A percentile compares a stretch with the other conserved stretches of the same genome.
Evolutionary conservation across 169 alveolate genomes (phyloP).

Genomic region (Eimeria maxima): DNA sequence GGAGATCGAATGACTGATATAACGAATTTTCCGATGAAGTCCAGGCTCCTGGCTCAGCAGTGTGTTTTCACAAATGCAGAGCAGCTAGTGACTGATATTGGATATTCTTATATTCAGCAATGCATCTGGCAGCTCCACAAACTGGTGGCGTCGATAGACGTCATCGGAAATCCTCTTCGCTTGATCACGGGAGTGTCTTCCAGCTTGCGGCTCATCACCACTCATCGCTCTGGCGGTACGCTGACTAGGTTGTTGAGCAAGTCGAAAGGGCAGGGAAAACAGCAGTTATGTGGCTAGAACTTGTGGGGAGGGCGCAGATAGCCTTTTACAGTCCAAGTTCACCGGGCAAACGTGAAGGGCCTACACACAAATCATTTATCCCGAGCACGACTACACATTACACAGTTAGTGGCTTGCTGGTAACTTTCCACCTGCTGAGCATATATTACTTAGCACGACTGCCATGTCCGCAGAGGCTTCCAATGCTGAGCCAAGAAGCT

Average conservation of each 20-base stretch:
- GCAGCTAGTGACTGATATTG: constrained; percentile 52
- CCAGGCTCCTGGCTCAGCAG: constrained; percentile 75
- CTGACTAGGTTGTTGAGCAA: neutral
- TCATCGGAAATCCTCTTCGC: constrained; percentile 81
- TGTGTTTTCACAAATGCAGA: constrained; percentile 71
- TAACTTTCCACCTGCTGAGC: neutral
- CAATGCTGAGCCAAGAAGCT: neutral
- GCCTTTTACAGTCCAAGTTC: neutral
- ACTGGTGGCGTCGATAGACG: constrained; percentile 80
- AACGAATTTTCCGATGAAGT: constrained; percentile 72
- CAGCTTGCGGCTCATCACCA: constrained; percentile 52
- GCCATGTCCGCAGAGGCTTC: constrained; percentile 51
- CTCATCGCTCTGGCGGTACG: constrained; percentile 51
- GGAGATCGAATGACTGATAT: constrained; percentile 79
- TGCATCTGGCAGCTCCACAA: constrained; percentile 80
- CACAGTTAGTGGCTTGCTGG: neutral
- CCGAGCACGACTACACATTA: neutral
- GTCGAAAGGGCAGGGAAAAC: neutral
- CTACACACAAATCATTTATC: neutral
- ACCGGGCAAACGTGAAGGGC: neutral
- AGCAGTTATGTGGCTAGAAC: neutral
- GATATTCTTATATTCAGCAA: constrained; percentile 69
- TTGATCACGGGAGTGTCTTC: constrained; percentile 78
- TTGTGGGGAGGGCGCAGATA: neutral
- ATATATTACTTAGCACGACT: neutral